Evolutionary conservation across 441 rosid species (phyloP).

Genomic region (Populus hybrid): DNA sequence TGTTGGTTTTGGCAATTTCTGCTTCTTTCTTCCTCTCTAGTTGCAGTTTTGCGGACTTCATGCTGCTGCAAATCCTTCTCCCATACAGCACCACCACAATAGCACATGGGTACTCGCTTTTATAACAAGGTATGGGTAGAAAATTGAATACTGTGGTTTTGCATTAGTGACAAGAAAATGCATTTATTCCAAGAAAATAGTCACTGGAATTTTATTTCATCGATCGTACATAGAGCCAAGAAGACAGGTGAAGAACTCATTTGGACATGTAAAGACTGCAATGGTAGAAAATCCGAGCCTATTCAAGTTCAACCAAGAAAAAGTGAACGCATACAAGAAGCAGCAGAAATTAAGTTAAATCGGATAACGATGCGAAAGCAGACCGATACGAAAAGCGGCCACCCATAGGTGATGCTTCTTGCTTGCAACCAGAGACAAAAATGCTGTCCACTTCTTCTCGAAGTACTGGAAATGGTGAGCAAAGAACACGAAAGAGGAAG

Average conservation of each 20-base stretch:
- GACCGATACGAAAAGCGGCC: neutral
- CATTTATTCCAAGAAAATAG: too few relatives aligned
- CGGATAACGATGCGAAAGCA: constrained; percentile 10
- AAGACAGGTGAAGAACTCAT: neutral
- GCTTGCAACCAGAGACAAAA: neutral
- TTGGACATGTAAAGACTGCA: constrained; percentile 13
- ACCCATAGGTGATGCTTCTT: neutral
- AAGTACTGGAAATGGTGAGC: neutral
- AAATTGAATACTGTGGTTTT: too few relatives aligned
- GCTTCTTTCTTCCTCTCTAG: too few relatives aligned
- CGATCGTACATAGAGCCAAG: neutral
- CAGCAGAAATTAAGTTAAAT: constrained; percentile 6
- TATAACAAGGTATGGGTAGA: too few relatives aligned
- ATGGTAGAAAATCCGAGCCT: neutral
- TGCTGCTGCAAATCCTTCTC: too few relatives aligned
- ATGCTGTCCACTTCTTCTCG: neutral
- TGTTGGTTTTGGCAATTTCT: too few relatives aligned
- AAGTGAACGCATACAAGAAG: neutral
- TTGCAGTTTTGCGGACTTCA: too few relatives aligned
- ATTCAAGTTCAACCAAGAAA: neutral
- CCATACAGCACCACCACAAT: too few relatives aligned
- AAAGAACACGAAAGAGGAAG: neutral
- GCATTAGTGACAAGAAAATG: too few relatives aligned
- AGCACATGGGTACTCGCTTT: too few relatives aligned
- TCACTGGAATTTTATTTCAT: too few relatives aligned